Conservation (phyloP, 352 stramenopile genomes). For the Blastocystis sp. region DNA sequence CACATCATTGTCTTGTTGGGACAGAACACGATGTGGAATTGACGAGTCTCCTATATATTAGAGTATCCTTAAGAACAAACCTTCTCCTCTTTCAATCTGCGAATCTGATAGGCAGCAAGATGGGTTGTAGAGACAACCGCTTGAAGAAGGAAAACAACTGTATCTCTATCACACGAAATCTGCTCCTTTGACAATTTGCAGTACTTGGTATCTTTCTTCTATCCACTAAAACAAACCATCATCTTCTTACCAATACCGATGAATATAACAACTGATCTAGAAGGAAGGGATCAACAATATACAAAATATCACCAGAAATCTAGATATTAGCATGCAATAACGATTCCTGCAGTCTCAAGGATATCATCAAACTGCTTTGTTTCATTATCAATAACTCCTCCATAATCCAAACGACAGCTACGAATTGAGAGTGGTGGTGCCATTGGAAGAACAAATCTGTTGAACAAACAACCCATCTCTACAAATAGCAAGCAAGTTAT, state of each 20-base stretch:
- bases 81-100: neutral
- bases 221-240: neutral
- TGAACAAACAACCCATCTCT: conserved; percentile 5
- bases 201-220: neutral
- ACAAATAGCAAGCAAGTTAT: conserved; percentile 1
- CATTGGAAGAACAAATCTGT: neutral
- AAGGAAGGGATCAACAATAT: neutral
- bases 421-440: conserved; percentile 24
- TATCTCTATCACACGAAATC: neutral
- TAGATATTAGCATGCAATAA: neutral
- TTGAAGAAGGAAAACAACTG: neutral
- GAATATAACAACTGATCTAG: neutral
- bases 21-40: conserved; percentile 21
- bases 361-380: neutral
- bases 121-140: neutral
- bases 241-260: neutral
- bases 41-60: neutral
- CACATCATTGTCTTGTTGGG: conserved; percentile 6
- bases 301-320: neutral
- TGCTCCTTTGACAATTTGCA: neutral
- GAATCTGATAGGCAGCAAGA: conserved; percentile 18
- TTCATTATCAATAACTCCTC: neutral
- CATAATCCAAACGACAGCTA: neutral
- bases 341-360: neutral
- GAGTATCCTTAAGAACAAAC: neutral